Base-by-base conservation (phyloP, 495 filamentous ascomycete species). In the Penicillium cinerascens region DNA sequence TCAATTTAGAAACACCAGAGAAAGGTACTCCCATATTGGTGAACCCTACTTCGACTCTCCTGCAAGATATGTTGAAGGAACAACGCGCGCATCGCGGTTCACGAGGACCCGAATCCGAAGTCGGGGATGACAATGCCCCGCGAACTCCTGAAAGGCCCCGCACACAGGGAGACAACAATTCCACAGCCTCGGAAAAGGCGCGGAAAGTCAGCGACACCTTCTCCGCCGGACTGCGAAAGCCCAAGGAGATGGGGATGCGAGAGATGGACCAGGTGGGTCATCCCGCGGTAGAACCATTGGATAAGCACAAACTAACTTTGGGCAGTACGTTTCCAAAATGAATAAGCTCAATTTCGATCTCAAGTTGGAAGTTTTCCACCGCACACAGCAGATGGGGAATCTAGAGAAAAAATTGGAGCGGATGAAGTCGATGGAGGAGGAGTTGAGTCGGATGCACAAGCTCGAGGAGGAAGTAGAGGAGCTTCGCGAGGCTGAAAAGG, bases 341-440 rank as follows among this genome's bases (percentile, higher is more conserved):
- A 85, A 86, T 61, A 95, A 95, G 60, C 82, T 92, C 61, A 93
- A 95, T 59, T 97, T 95, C 61, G 88, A 92, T 61, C 75, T 97
- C 50, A 95, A 95, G 67, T 74, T 96, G 42, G 88, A 92, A 54
- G 75, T 96, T 1, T 88, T 82, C 59, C 87, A 96, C 56, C 78
- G 86, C 16, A 66, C 74, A 10, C 75, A 86, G 43, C 82, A 89
- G 27, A 76, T 89, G 54, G 69, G 77, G 15, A 71, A 75, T n/a
- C 46, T 91, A 47, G 86, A 91, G 65, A 79, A 84, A 44, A 89
- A 86, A 58, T 65, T 83, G 23, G 84, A 81, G 9, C 85, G 85
- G 43, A 79, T 89, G 40, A 72, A 87, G 26, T 83, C 87, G 51
- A 66, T 89, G 44, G 79, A 84, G 44, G 76, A 80, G 29, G 85